Evolutionary conservation across 176 grass and related monocot genomes (phyloP).

Genomic region (Dactylis glomerata): DNA sequence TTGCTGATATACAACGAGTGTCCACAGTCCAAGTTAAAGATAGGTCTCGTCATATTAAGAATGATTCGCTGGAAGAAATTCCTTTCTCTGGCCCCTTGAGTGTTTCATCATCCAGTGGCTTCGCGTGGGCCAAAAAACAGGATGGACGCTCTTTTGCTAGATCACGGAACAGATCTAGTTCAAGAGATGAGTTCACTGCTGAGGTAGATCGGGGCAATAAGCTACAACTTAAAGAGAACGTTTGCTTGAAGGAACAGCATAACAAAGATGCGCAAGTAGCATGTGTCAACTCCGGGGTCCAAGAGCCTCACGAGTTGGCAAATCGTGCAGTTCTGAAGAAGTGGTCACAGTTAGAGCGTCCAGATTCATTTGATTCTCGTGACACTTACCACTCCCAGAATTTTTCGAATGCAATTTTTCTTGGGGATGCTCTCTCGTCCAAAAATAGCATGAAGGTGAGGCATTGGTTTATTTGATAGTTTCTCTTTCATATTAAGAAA

Average conservation of each 20-base stretch:
- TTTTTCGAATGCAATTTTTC: slow-evolving; percentile 43
- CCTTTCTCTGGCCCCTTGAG: slow-evolving; percentile 74
- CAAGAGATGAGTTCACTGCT: slow-evolving; percentile 40
- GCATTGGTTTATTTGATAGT: slow-evolving; percentile 5
- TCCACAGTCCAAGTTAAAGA: slow-evolving; percentile 38
- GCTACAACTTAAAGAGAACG: slow-evolving; percentile 31
- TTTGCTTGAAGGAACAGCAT: slow-evolving; percentile 37
- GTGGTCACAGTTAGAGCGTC: slow-evolving; percentile 79
- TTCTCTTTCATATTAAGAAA: slow-evolving; percentile 15
- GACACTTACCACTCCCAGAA: slow-evolving; percentile 60
- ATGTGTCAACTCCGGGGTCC: slow-evolving; percentile 25
- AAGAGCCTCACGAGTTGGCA: slow-evolving; percentile 34
- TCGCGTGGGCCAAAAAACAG: slow-evolving; percentile 77
- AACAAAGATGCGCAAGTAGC: slow-evolving; percentile 31
- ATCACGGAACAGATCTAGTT: slow-evolving; percentile 54
- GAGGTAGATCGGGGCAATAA: slow-evolving; percentile 24
- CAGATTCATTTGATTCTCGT: slow-evolving; percentile 70
- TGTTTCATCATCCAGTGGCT: slow-evolving; percentile 73
- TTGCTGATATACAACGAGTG: slow-evolving; percentile 51
- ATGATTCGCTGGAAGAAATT: slow-evolving; percentile 52
- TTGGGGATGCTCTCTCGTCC: slow-evolving; percentile 48
- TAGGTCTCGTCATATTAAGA: slow-evolving; percentile 34
- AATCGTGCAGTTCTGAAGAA: slow-evolving; percentile 66
- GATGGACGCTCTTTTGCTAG: slow-evolving; percentile 42
- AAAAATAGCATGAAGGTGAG: slow-evolving; percentile 65